A percentile compares a stretch with the other conserved stretches of the same genome.
These are phyloP conservation scores for Trichoderma endophyticum DNA, from an alignment of 2,329 filamentous ascomycete genomes.

Conservation along the genomic window DNA sequence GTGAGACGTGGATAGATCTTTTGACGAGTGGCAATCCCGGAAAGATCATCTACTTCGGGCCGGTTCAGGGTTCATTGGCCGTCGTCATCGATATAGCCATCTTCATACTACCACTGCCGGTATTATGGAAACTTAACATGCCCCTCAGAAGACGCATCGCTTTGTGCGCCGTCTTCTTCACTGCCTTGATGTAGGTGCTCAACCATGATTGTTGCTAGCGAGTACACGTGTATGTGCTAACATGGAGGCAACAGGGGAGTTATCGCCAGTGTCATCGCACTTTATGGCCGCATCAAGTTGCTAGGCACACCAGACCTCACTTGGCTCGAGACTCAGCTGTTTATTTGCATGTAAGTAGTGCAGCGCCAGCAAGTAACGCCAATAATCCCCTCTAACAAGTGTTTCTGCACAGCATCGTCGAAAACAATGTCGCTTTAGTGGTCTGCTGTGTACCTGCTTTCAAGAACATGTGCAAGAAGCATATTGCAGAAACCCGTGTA, in stretches of 20 bases:
- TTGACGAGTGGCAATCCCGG: neutral
- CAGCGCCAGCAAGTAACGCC: neutral
- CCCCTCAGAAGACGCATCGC: conserved; percentile 2
- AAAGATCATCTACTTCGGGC: neutral
- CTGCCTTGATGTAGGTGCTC: conserved; percentile 18
- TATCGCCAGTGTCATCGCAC: neutral
- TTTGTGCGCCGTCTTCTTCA: conserved; percentile 20
- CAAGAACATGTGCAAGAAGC: conserved; percentile 3
- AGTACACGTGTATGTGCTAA: neutral
- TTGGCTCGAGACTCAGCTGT: neutral
- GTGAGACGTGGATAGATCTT: neutral
- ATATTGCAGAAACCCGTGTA: neutral
- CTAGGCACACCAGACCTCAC: neutral
- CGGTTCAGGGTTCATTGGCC: conserved; percentile 11
- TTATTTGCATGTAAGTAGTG: conserved; percentile 8
- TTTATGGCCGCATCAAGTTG: neutral
- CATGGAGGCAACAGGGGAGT: neutral
- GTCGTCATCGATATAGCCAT: conserved; percentile 21
- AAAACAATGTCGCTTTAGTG: conserved; percentile 22
- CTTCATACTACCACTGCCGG: conserved; percentile 20
- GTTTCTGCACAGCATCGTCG: conserved; percentile 15
- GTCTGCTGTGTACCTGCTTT: conserved; percentile 22
- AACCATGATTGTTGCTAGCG: neutral
- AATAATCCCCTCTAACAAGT: neutral
- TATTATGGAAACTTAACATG: conserved; percentile 19